Evolutionary conservation across 768 basidiomycete species (phyloP).

Genomic region (Psilocybe azurescens): DNA sequence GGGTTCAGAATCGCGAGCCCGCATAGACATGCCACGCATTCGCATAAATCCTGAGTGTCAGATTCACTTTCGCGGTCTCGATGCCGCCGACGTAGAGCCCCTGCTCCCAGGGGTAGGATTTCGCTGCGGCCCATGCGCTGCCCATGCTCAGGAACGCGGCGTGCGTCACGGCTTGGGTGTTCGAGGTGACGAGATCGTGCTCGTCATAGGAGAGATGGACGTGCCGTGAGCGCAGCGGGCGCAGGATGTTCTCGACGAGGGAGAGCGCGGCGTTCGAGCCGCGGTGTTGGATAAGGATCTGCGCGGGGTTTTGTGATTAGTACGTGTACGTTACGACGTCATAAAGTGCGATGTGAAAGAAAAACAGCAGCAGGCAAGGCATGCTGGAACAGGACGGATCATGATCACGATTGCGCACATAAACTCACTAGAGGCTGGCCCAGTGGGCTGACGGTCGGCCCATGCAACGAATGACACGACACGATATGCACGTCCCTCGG

Average conservation of each 20-base stretch:
- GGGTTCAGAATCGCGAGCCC: conserved; percentile 95
- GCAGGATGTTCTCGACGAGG: conserved; percentile 84
- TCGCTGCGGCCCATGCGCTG: conserved; percentile 85
- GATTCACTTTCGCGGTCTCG: conserved; percentile 98
- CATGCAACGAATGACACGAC: conserved; percentile 94
- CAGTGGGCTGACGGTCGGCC: conserved; percentile 84
- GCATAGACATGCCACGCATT: conserved; percentile 99
- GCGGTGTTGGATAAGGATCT: conserved; percentile 92
- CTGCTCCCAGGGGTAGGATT: conserved; percentile 93
- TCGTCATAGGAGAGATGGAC: conserved; percentile 97
- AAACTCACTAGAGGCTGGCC: conserved; percentile 86
- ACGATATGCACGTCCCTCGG: conserved; percentile 89
- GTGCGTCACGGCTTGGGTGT: conserved; percentile 99
- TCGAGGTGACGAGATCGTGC: conserved; percentile 95
- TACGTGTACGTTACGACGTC: too few relatives aligned
- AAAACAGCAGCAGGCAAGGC: too few relatives aligned
- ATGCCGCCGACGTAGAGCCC: conserved; percentile 96
- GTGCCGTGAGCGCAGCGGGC: conserved; percentile 80
- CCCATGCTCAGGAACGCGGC: conserved; percentile 99
- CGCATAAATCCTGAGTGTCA: conserved; percentile 93
- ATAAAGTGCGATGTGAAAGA: too few relatives aligned
- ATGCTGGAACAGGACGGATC: too few relatives aligned
- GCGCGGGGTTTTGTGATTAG: not conserved
- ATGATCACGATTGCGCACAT: too few relatives aligned
- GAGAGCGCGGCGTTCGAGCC: conserved; percentile 73